Conservation (phyloP, 768 basidiomycete genomes). For the Suillus occidentalis region DNA sequence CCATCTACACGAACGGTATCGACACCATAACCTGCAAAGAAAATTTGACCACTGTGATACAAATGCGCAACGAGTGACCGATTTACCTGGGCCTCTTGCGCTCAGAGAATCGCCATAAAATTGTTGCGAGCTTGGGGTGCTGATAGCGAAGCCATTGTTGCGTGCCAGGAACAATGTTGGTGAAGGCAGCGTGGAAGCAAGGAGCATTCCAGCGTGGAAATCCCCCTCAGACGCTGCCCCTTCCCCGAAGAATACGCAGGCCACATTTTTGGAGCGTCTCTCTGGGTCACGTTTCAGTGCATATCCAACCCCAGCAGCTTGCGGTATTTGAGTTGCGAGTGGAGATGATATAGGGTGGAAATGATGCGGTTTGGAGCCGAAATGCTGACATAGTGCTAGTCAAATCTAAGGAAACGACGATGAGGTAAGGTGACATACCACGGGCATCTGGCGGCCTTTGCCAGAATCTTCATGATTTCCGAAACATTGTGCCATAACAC, state of each 20-base stretch:
- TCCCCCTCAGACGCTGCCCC: constrained; percentile 95
- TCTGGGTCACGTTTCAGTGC: constrained; percentile 78
- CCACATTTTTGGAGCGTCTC: constrained; percentile 69
- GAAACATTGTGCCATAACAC: constrained; percentile 91
- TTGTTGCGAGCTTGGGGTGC: constrained; percentile 87
- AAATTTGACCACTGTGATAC: not conserved
- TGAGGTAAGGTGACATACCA: constrained; percentile 46
- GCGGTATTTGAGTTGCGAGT: constrained; percentile 91
- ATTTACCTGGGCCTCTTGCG: constrained; percentile 69
- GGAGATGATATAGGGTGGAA: constrained; percentile 95
- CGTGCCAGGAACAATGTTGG: constrained; percentile 75
- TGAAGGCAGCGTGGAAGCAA: constrained; percentile 74
- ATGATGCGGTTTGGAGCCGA: constrained; percentile 79
- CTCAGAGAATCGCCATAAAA: constrained; percentile 94
- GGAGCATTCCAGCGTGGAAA: constrained; percentile 87
- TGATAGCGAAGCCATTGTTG: constrained; percentile 94
- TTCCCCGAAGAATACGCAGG: constrained; percentile 91
- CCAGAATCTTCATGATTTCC: constrained; percentile 82
- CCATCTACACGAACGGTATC: constrained; percentile 93
- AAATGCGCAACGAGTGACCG: constrained; percentile 19
- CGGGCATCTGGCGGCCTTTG: constrained; percentile 93
- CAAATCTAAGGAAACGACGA: not conserved
- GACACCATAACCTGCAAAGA: constrained; percentile 61
- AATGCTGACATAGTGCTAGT: constrained; percentile 55
- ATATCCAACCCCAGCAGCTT: constrained; percentile 91